These are phyloP conservation scores for Fragilariopsis cylindrus DNA, from an alignment of 108 stramenopile species.

Conservation along the genomic window DNA sequence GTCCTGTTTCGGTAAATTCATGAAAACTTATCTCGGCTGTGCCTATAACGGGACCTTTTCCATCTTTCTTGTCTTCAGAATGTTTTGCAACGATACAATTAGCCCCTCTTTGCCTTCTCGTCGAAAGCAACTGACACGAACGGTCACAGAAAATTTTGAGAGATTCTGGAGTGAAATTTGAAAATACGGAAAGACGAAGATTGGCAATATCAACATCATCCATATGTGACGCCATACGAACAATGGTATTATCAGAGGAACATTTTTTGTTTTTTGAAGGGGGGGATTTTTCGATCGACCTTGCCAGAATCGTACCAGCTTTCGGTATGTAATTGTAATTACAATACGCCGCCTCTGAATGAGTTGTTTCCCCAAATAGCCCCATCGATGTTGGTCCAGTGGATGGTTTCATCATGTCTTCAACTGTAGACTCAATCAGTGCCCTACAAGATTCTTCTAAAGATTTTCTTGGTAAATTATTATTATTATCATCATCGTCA, in stretches of 20 bases:
- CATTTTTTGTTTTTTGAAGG: not conserved
- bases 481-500: not conserved
- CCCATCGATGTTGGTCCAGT: slow-evolving; percentile 13
- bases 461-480: not conserved
- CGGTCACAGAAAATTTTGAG: slow-evolving; percentile 53
- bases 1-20: slow-evolving; percentile 70
- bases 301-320: slow-evolving; percentile 26
- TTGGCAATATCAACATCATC: slow-evolving; percentile 82
- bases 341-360: not conserved
- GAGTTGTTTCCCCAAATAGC: slow-evolving; percentile 12
- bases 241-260: slow-evolving; percentile 10
- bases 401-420: slow-evolving; percentile 21
- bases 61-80: not conserved
- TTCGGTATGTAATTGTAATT: slow-evolving; percentile 6
- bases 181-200: slow-evolving; percentile 80
- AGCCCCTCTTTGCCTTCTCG: slow-evolving; percentile 64
- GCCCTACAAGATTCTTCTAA: not conserved
- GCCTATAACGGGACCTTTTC: slow-evolving; percentile 47
- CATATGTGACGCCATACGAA: slow-evolving; percentile 41
- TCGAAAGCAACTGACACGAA: slow-evolving; percentile 62
- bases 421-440: slow-evolving; percentile 18
- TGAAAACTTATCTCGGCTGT: slow-evolving; percentile 83
- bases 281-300: not conserved
- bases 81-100: slow-evolving; percentile 74
- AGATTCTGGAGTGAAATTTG: slow-evolving; percentile 59